Conservation (phyloP, 805 yeast species). For the Peterozyma xylosa region DNA sequence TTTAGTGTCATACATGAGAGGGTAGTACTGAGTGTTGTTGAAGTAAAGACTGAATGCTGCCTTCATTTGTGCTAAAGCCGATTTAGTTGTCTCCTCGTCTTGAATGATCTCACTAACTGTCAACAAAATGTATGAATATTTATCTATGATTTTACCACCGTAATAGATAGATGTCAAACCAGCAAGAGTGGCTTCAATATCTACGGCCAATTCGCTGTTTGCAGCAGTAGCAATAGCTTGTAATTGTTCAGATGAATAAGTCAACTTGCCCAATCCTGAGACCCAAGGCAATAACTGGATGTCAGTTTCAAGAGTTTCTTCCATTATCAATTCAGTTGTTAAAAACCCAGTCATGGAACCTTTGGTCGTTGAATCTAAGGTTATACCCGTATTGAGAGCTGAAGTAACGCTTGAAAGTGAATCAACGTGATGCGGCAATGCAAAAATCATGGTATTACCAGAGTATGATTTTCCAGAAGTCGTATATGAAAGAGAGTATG, state of each 20-base stretch:
- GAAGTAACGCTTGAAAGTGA: constrained; percentile 20
- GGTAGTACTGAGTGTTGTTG: constrained; percentile 55
- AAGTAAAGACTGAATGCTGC: constrained; percentile 62
- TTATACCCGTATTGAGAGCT: constrained; percentile 18
- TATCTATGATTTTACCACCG: constrained; percentile 81
- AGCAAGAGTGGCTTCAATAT: constrained; percentile 33
- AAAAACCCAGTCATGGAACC: constrained; percentile 43
- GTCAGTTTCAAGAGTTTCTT: constrained; percentile 13
- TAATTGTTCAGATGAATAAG: constrained; percentile 9
- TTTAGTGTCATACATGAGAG: constrained; percentile 66
- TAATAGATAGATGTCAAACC: constrained; percentile 69
- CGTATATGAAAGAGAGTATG: constrained; percentile 35
- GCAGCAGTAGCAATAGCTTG: constrained; percentile 36
- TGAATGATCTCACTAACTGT: constrained; percentile 58
- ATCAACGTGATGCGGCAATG: constrained; percentile 47
- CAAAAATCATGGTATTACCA: constrained; percentile 31
- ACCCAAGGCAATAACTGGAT: constrained; percentile 39
- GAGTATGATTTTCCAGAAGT: constrained; percentile 13
- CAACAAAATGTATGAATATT: constrained; percentile 77
- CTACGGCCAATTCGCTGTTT: constrained; percentile 40
- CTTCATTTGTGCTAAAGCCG: constrained; percentile 51
- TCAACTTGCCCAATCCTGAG: constrained; percentile 12
- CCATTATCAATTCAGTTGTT: constrained; percentile 23
- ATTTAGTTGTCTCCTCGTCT: constrained; percentile 41
- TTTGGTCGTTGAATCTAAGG: constrained; percentile 45